Evolutionary conservation across 495 filamentous ascomycete genomes (phyloP), one percentile per base, ranked within the genome.

Genomic region (Penicillium herquei): DNA sequence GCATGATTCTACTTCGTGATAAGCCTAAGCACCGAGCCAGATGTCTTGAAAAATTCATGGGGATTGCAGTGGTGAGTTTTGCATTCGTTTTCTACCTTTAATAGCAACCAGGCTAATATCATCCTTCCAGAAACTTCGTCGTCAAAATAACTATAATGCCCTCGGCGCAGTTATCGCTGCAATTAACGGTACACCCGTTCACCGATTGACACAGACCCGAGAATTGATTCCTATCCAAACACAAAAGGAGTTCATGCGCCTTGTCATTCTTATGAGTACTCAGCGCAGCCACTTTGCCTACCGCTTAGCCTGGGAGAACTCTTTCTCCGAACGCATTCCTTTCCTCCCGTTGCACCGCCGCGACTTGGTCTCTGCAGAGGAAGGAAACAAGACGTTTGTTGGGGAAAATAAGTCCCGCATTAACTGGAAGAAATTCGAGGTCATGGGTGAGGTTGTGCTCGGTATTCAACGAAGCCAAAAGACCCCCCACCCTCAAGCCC

Each of bases 371-470:
- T 87, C 88, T 16, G 94, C 94, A 5, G 90, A 96, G 66, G 90
- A 95, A 71, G 94, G 94, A 18, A 97, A 94, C 69, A 80, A 81
- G 56, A 98, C 94, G 11, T 92, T 95, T 65, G 76, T 96, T 9
- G 86, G 85, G 17, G 81, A 87, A 18, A 78, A 73, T 48, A 84
- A 87, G 54, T 85, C 88, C 54, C 80, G 89, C 39, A 90, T 98
- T 64, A 98, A 97, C 66, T 98, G 94, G 94, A 91, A 88, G 75
- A 98, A 98, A 64, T 98, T 98, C 61, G 92, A 98, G 75, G 87
- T 98, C 16, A 87, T 98, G 75, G 91, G 91, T 5, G 92, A 97
- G 54, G 88, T 96, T 21, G 81, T 98, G 48, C 80, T 96, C 49
- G 87, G 89, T 5, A 87, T 98, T 37, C 91, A 96, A 78, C 86